Evolutionary conservation across 345 rosid species (phyloP).

Genomic region (Aquilaria malaccensis): DNA sequence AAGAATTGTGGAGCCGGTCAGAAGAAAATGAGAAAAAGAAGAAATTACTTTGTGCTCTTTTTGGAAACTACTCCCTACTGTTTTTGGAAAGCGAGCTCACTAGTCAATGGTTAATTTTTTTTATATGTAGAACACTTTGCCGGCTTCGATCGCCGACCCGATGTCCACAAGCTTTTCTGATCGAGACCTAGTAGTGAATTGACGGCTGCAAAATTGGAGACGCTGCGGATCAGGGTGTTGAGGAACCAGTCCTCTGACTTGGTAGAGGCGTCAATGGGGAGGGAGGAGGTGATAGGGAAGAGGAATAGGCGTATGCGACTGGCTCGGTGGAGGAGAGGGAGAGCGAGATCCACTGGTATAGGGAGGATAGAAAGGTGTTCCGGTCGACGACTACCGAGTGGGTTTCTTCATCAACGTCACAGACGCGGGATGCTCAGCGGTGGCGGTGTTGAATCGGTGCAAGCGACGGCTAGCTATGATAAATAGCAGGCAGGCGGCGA

Average conservation of each 20-base stretch:
- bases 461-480: too few species aligned
- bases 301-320: slow-evolving; percentile 77
- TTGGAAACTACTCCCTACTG: too few species aligned
- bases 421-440: slow-evolving; percentile 77
- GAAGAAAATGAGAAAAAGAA: too few species aligned
- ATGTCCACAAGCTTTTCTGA: slow-evolving; percentile 20
- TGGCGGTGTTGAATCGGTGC: slow-evolving; percentile 30
- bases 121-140: too few species aligned
- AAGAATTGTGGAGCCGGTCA: too few species aligned
- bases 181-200: slow-evolving; percentile 76
- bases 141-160: too few species aligned
- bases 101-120: too few species aligned
- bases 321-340: slow-evolving; percentile 85
- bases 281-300: slow-evolving; percentile 49
- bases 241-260: slow-evolving; percentile 96
- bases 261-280: slow-evolving; percentile 50
- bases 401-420: slow-evolving; percentile 84
- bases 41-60: too few species aligned
- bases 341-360: slow-evolving; percentile 62
- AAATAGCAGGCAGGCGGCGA: too few species aligned
- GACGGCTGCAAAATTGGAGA: slow-evolving; percentile 64
- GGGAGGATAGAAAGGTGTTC: slow-evolving; percentile 43
- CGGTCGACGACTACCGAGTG: slow-evolving; percentile 89
- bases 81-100: too few species aligned
- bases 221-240: slow-evolving; percentile 61